These are phyloP conservation scores for Mangifera indica DNA, from an alignment of 345 rosid genomes.

Conservation along the genomic window DNA sequence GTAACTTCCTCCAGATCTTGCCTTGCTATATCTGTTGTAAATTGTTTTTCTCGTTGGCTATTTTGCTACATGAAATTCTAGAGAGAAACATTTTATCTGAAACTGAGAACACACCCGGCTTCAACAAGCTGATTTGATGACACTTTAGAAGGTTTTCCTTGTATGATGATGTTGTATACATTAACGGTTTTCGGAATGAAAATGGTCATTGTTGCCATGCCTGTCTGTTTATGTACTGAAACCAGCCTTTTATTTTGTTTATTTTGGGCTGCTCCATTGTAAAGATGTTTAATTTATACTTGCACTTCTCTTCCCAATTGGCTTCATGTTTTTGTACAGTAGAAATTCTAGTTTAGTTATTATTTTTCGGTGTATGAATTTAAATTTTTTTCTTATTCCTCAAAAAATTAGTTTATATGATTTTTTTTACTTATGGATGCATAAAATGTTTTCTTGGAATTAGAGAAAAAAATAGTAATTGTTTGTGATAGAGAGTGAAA, in stretches of 20 bases:
- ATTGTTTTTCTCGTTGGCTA: background rate
- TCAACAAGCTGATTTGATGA: background rate
- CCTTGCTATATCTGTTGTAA: too few relatives aligned
- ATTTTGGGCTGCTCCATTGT: background rate
- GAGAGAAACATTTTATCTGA: slow-evolving; percentile 18
- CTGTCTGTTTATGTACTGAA: background rate
- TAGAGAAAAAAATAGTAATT: too few relatives aligned
- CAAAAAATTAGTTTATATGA: too few relatives aligned
- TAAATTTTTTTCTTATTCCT: too few relatives aligned
- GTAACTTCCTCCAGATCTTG: background rate
- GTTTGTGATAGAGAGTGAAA: too few relatives aligned
- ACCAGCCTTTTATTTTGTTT: background rate
- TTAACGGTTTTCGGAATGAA: background rate
- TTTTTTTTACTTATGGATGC: too few relatives aligned
- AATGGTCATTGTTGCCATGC: background rate
- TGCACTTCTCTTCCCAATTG: too few relatives aligned
- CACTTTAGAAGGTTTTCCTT: background rate
- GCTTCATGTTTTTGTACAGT: too few relatives aligned
- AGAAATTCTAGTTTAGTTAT: too few relatives aligned
- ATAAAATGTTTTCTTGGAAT: too few relatives aligned
- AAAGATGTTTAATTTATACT: too few relatives aligned
- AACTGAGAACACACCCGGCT: background rate
- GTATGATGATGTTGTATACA: background rate
- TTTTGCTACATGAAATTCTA: slow-evolving; percentile 4
- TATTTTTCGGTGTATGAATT: too few relatives aligned